Evolutionary conservation across 1,284 basidiomycete species (phyloP), one percentile per base, ranked within the genome.

Genomic region (Sporisorium sorghi): DNA sequence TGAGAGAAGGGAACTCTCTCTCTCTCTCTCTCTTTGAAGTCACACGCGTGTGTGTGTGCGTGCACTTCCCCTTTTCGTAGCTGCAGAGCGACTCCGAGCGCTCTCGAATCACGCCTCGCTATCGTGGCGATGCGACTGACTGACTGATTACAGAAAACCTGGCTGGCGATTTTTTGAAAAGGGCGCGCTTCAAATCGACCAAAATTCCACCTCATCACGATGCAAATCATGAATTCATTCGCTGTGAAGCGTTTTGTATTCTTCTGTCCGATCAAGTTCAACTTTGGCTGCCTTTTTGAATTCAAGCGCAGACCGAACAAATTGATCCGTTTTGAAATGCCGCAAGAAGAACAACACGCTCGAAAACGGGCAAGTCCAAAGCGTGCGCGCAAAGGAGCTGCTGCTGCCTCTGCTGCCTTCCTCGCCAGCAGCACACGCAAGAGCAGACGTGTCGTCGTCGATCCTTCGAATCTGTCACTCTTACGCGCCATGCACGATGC

Each of bases 41-140:
- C 35, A 23, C 9, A 3, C 19, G 37, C 51, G 37, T 52, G 51
- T 42, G 51, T 28, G 37, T 52, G 40, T 40, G 61, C 28, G 51
- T 44, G 55, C 7, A 28, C 26, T 19, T 17, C n/a, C 46, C 11
- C 46, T 19, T 40, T 19, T 19, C 3, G 26, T 6, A 43, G 32
- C 28, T 47, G 28, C 26, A 47, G 46, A 15, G 26, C 26, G 23
- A 44, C 43, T 40, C 37, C 24, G 44, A 47, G n/a, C 46, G n/a
- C 28, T n/a, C 44, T 46, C 24, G 35, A 46, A 46, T 24, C 24
- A 17, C 43, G 33, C 33, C 12, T 7, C 15, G 2, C n/a, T 52
- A 32, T 52, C 52, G 52, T 54, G 52, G 52, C 52, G 52, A 54
- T 43, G 39, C 30, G 28, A 19, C 28, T 43, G 23, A 39, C 19